Evolutionary conservation across 225 moss, liverwort and hornwort genomes (phyloP), one percentile per base, ranked within the genome.

Genomic region (Takakia lepidozioides): DNA sequence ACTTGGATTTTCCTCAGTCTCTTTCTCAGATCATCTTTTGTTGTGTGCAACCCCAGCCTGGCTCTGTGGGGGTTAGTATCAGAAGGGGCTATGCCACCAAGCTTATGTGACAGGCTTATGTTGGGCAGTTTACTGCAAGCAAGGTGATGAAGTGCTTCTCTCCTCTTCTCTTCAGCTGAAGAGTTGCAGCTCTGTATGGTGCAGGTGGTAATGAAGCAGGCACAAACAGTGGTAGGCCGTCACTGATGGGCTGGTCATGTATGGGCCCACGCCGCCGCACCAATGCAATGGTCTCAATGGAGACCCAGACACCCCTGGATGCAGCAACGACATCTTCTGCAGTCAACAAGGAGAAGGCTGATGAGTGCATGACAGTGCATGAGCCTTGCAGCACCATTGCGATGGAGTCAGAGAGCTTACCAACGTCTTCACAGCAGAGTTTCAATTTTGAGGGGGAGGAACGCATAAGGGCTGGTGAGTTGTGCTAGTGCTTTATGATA

Each of bases 181-280:
- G n/a, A n/a, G n/a, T n/a, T n/a, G n/a, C n/a, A n/a, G n/a, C n/a
- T n/a, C n/a, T n/a, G n/a, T 14, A 30, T 14, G 0, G 15, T 43
- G 30, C 47, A 92, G 91, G 78, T 71, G 8, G 78, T 87, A 21
- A 71, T 87, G 43, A 76, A 60, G 45, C 84, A 87, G 63, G 87
- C 91, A 25, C 75, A 86, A 59, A 84, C 91, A 0, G 76, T 74
- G 8, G 63, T 79, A 81, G 59, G n/a, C 76, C 83, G 14, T 78
- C 84, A 3, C 57, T 81, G 3, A 68, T 86, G 40, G 84, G 53
- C 1, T 76, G 71, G 71, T 52, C 53, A 16, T 63, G 57, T 29
- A 0, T 63, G 0, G 70, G 62, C 39, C 21, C 59, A 38, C 3
- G 23, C 0, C 19, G 23, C 3, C 4, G 45, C 45, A 11, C 21